These are phyloP conservation scores for Clarireedia homoeocarpa DNA, from an alignment of 2,329 filamentous ascomycete species.

Conservation along the genomic window DNA sequence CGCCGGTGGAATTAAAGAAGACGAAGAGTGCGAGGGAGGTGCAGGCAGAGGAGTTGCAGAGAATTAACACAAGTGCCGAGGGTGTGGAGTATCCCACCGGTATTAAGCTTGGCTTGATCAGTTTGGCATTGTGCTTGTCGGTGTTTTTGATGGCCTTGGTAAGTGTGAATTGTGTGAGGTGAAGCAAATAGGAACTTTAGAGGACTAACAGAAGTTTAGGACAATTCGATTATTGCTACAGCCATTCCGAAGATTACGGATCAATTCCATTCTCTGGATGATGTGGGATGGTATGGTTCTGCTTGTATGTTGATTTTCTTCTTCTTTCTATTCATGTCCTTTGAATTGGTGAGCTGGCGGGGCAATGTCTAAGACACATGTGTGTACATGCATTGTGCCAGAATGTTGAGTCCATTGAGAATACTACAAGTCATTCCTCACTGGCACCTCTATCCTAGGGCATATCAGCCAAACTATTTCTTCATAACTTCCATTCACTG, in stretches of 20 bases:
- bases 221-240: constrained; percentile 31
- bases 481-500: too few species aligned
- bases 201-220: not conserved
- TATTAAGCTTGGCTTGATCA: constrained; percentile 23
- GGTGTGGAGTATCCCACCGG: constrained; percentile 26
- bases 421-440: too few species aligned
- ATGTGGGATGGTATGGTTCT: constrained; percentile 50
- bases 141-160: constrained; percentile 23
- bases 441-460: too few species aligned
- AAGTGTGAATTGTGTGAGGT: too few species aligned
- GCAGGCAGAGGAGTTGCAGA: constrained; percentile 15
- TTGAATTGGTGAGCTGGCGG: not conserved
- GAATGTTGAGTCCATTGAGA: too few species aligned
- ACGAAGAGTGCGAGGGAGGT: constrained; percentile 11
- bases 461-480: too few species aligned
- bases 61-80: constrained; percentile 25
- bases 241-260: constrained; percentile 49
- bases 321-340: not conserved
- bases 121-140: constrained; percentile 24
- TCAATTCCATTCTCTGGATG: constrained; percentile 41
- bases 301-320: constrained; percentile 38
- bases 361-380: not conserved
- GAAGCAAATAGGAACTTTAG: not conserved
- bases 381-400: not conserved
- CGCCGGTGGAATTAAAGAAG: not conserved